Evolutionary conservation across 2,329 filamentous ascomycete species (phyloP).

Genomic region (Diplodia sapinea): DNA sequence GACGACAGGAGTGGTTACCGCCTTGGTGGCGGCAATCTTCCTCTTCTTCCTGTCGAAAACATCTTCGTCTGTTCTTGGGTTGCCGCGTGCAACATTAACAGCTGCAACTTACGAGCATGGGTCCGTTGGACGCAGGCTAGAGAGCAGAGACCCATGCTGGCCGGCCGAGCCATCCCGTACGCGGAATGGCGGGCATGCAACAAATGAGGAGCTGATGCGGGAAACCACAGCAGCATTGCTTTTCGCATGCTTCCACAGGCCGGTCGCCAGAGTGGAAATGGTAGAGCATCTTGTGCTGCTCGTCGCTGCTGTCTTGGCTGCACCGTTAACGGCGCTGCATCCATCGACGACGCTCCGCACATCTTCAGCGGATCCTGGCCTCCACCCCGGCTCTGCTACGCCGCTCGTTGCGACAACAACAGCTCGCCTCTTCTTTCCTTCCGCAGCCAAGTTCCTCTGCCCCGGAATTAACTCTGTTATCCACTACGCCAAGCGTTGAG

Average conservation of each 20-base stretch:
- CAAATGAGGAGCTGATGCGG: slow-evolving; percentile 15
- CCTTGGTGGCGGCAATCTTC: slow-evolving; percentile 16
- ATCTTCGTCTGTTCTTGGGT: background rate
- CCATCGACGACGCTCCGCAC: background rate
- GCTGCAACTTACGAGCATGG: background rate
- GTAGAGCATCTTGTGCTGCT: background rate
- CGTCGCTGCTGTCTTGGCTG: background rate
- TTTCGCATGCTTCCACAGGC: background rate
- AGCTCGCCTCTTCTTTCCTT: background rate
- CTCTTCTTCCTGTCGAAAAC: background rate
- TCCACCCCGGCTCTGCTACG: background rate
- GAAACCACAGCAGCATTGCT: background rate
- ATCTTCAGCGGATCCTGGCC: background rate
- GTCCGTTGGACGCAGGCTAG: background rate
- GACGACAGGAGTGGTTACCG: slow-evolving; percentile 26
- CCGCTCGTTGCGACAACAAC: background rate
- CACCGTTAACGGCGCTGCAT: background rate
- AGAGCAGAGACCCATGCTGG: background rate
- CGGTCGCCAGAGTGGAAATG: background rate
- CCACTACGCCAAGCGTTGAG: no score
- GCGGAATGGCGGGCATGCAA: background rate
- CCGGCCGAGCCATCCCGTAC: background rate
- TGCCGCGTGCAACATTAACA: slow-evolving; percentile 16
- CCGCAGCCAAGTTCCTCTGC: background rate
- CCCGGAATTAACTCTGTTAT: background rate